Evolutionary conservation across 148 eudicot genomes (phyloP).

Genomic region (Nepenthes mirabilis): DNA sequence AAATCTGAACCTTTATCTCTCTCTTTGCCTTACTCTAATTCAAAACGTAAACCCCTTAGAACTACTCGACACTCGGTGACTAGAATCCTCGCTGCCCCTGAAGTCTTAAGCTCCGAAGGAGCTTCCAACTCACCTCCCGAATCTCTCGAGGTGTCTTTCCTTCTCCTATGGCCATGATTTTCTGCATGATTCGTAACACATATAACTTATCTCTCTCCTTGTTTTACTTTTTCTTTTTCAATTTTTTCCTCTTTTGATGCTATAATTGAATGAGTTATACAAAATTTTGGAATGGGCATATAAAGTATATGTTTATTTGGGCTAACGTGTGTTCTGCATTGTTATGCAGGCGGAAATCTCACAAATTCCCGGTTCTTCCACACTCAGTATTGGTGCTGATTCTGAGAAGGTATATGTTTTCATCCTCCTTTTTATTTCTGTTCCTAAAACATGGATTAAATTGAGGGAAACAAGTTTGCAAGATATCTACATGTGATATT

Average conservation of each 20-base stretch:
- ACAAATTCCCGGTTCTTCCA: conserved; percentile 12
- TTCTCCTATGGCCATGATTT: background rate
- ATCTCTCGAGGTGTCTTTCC: conserved; percentile 8
- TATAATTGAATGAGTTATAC: background rate
- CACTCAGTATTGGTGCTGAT: conserved; percentile 26
- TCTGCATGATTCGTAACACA: background rate
- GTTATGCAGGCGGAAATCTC: conserved; percentile 12
- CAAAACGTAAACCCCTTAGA: conserved; percentile 14
- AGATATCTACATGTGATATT: too few species aligned
- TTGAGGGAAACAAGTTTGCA: background rate
- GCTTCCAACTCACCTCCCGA: conserved; percentile 5
- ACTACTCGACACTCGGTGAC: background rate
- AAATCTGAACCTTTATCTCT: conserved; percentile 14
- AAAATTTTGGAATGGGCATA: background rate
- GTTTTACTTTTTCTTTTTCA: too few species aligned
- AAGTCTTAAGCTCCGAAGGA: conserved; percentile 21
- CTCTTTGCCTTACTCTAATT: conserved; percentile 8
- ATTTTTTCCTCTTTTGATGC: too few species aligned
- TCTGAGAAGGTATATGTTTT: conserved; percentile 22
- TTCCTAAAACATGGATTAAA: background rate
- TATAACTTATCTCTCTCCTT: too few species aligned
- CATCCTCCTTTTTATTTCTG: conserved; percentile 2
- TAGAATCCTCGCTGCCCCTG: conserved; percentile 34
- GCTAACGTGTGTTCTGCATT: background rate
- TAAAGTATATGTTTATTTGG: background rate